These are phyloP conservation scores for Mycosphaerelloides madeirae DNA, from an alignment of 2,329 filamentous ascomycete genomes.

Conservation along the genomic window DNA sequence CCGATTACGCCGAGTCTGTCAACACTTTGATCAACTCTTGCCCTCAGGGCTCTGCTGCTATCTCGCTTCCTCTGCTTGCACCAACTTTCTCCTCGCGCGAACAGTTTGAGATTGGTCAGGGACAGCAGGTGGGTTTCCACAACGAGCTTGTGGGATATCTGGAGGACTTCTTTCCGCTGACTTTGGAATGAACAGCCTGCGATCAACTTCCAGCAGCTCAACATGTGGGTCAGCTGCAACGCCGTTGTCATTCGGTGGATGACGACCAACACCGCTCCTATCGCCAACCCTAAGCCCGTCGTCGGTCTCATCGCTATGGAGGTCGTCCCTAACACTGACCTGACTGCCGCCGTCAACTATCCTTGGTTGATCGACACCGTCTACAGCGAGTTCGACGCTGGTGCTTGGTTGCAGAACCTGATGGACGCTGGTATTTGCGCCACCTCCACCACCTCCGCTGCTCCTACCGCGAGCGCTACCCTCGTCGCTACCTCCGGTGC, in stretches of 20 bases:
- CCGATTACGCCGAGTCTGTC: constrained; percentile 32
- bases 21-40: constrained; percentile 32
- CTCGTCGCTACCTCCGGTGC: no score
- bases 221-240: constrained; percentile 27
- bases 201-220: constrained; percentile 29
- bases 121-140: constrained; percentile 22
- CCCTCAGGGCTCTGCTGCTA: constrained; percentile 25
- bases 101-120: constrained; percentile 28
- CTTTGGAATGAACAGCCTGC: constrained; percentile 9
- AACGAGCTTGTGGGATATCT: no score
- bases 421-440: constrained; percentile 21
- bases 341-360: constrained; percentile 16
- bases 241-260: constrained; percentile 30
- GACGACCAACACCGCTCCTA: constrained; percentile 22
- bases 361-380: constrained; percentile 27
- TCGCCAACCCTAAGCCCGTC: constrained; percentile 24
- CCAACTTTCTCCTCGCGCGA: constrained; percentile 26
- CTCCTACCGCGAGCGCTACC: no score
- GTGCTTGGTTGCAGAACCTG: constrained; percentile 30
- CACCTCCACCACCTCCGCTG: no score
- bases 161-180: no score
- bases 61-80: constrained; percentile 17
- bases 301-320: constrained; percentile 27
- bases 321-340: constrained; percentile 4
- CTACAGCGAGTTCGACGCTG: constrained; percentile 32